Percentiles rank a stretch among this genome's conserved stretches.
Conservation (phyloP, 108 stramenopile genomes). For the Nitzschia sp. region DNA sequence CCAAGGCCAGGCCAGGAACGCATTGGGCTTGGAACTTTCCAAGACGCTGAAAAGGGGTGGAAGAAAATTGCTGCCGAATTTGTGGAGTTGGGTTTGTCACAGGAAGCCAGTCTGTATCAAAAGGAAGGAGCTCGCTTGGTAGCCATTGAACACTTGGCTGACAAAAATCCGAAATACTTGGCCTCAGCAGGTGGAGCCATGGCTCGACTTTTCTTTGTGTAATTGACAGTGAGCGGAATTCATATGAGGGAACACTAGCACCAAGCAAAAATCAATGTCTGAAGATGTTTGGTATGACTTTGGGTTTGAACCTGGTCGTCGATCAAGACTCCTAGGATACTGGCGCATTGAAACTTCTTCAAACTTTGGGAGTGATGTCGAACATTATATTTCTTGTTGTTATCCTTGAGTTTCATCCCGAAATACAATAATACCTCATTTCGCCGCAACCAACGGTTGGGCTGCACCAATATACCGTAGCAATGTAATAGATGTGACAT, state of each 20-base stretch:
- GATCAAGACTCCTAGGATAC: neutral
- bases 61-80: constrained; percentile 60
- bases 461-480: too few species aligned
- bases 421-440: too few species aligned
- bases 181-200: constrained; percentile 78
- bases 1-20: constrained; percentile 69
- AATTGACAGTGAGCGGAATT: neutral
- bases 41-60: constrained; percentile 68
- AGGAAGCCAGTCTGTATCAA: constrained; percentile 64
- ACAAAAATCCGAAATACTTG: constrained; percentile 58
- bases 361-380: too few species aligned
- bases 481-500: too few species aligned
- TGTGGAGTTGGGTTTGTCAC: constrained; percentile 25
- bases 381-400: too few species aligned
- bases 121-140: constrained; percentile 53
- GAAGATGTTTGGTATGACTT: too few species aligned
- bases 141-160: constrained; percentile 73
- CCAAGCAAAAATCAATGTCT: too few species aligned
- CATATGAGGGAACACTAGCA: neutral
- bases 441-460: too few species aligned
- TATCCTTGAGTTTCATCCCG: too few species aligned
- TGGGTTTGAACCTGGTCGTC: too few species aligned
- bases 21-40: constrained; percentile 64
- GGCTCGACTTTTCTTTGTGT: constrained; percentile 80
- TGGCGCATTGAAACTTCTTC: too few species aligned